phyloP scores from a whole-genome alignment of 2,329 filamentous ascomycete genomes.

The Aspergillus costaricaensis region DNA sequence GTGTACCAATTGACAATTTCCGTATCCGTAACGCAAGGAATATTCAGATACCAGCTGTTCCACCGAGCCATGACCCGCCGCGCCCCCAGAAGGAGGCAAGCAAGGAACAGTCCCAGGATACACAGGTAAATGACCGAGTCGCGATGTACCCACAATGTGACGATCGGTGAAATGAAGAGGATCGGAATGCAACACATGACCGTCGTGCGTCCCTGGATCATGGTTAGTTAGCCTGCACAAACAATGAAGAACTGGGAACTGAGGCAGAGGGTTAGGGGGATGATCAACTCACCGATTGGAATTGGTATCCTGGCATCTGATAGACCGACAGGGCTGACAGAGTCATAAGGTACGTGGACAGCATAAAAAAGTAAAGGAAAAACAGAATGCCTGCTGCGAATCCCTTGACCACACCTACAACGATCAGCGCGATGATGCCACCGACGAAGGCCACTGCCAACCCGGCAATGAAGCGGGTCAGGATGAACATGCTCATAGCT shows the following conservation, averaged over 20 bases:
- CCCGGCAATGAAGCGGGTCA: constrained; percentile 52
- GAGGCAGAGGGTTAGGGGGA: no score
- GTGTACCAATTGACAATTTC: constrained; percentile 43
- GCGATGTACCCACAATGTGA: constrained; percentile 55
- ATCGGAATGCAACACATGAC: constrained; percentile 58
- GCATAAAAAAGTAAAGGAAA: constrained; percentile 58
- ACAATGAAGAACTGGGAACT: no score
- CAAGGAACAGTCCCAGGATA: constrained; percentile 55
- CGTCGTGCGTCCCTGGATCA: constrained; percentile 49
- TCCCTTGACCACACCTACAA: constrained; percentile 49
- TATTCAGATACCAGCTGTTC: constrained; percentile 55
- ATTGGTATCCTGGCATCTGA: constrained; percentile 54
- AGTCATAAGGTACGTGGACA: constrained; percentile 58
- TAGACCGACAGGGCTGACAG: constrained; percentile 53
- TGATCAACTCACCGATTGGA: constrained; percentile 44
- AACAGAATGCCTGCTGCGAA: constrained; percentile 56
- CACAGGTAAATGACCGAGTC: constrained; percentile 60
- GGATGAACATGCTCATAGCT: constrained; percentile 56
- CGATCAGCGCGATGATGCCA: constrained; percentile 54
- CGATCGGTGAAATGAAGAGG: constrained; percentile 57
- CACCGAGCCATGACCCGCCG: constrained; percentile 57
- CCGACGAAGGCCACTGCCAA: constrained; percentile 53
- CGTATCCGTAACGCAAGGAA: constrained; percentile 40
- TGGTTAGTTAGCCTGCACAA: background rate
- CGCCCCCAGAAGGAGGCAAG: constrained; percentile 53